Evolutionary conservation across 78 protist genomes (phyloP), one percentile per base, ranked within the genome.

Genomic region (Anaeramoeba flamelloides): DNA sequence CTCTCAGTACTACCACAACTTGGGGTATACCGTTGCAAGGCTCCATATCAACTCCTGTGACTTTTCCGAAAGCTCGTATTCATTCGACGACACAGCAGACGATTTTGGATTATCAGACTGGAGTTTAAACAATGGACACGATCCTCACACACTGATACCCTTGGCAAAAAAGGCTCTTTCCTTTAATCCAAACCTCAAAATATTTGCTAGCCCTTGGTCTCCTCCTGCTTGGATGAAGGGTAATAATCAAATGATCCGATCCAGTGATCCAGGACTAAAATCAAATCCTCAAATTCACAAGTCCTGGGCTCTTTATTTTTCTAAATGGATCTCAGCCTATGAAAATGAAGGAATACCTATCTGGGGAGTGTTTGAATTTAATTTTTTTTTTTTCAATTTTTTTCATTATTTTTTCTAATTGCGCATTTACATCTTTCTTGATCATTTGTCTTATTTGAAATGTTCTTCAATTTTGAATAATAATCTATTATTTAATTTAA

Each of bases 171-270:
- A 76, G 36, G 83, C 83, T 53, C 69, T 53, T 53, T 8, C 69
- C 17, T 26, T 17, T 53, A 17, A 17, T 53, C 69, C 69, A 26
- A 53, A 53, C 17, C 74, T 85, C 12, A 0, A 4, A 36, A 74
- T 85, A 53, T 82, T 82, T 40, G 81, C 77, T 32, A 69, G 81
- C 3, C 86, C 87, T 1, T 85, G 87, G 87, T 36, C 78, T 8
- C 82, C 85, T 78, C 87, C 87, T 22, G 82, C 82, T 32, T 85
- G 87, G 87, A 83, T 85, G 86, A 85, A 85, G 84, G 3, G 2
- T 40, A 3, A 79, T 36, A 32, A 32, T 32, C 2, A 33, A 17
- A 12, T 26, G 39, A 31, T 33, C 12, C 0, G 40, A n/a, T 80
- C 82, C 0, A 2, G 2, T 17, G 3, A 0, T 31, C 78, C 78